Base-by-base conservation (phyloP, 495 filamentous ascomycete genomes). In the Emericellopsis terricola region DNA sequence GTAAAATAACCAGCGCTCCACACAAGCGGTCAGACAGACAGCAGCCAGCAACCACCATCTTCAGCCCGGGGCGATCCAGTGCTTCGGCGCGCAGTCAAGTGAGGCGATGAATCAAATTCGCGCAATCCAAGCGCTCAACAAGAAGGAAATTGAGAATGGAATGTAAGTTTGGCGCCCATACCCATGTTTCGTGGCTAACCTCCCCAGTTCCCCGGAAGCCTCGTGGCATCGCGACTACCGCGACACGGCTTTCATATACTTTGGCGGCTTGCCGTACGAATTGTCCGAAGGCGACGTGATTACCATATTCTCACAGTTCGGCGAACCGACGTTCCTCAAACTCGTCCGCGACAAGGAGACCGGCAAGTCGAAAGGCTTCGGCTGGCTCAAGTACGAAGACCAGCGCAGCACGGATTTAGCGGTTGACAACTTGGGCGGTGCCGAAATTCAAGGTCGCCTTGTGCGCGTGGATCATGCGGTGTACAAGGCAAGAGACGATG, bases 191-290 rank as follows among this genome's bases (percentile, higher is more conserved):
- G n/a, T n/a, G n/a, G n/a, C n/a, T n/a, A n/a, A n/a, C n/a, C n/a
- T n/a, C n/a, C n/a, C 27, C 38, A 81, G 76, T 34, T 57, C 79
- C 11, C 74, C 81, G 21, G 69, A 81, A 53, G 89, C 80, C 31
- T 96, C 91, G 38, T 99, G 89, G 89, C 89, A 99, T 53, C 73
- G 77, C 47, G 89, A 99, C 60, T 96, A 93, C 56, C 78, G 81
- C 53, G 87, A 94, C 62, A 94, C 91, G 9, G 89, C 89, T 40
- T 99, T 87, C 55, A 65, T 99, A 50, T 89, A 89, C 62, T 84
- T 96, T 37, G 91, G 91, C 44, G 89, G 89, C 19, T 71, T 99
- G 30, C 86, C 86, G 8, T 94, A 81, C 53, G 82, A 92, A 43
- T 68, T 99, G 15, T 83, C 83, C 28, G 89, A 99, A 55, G 89